Conservation (phyloP, 768 basidiomycete species). For the Mycena crocata region DNA sequence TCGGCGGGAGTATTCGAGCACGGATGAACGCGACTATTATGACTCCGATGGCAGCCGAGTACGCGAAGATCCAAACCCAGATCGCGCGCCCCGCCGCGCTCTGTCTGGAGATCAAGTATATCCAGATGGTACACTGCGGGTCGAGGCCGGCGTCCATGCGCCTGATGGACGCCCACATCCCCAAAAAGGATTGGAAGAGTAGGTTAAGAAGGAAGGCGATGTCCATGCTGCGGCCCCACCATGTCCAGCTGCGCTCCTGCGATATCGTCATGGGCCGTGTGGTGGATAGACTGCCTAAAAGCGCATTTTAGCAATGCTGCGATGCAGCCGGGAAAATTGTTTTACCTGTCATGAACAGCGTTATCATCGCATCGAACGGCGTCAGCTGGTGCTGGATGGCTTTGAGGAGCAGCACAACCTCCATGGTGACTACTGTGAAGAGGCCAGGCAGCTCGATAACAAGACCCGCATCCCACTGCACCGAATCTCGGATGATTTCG, state of each 20-base stretch:
- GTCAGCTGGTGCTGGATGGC: slow-evolving; percentile 7
- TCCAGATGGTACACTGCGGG: neutral
- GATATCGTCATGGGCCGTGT: neutral
- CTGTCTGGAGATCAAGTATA: slow-evolving; percentile 4
- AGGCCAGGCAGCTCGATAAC: slow-evolving; percentile 1
- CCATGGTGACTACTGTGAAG: slow-evolving; percentile 4
- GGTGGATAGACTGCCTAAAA: slow-evolving; percentile 5
- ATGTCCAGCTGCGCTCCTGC: neutral
- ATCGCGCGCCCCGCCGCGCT: slow-evolving; percentile 2
- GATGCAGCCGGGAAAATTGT: neutral
- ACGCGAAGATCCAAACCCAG: slow-evolving; percentile 1
- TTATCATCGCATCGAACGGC: slow-evolving; percentile 9
- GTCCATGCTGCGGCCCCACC: slow-evolving; percentile 1
- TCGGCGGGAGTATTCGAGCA: neutral
- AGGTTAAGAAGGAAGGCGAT: neutral
- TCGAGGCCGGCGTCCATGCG: slow-evolving; percentile 4
- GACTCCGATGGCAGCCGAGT: neutral
- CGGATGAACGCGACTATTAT: neutral
- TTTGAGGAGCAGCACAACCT: neutral
- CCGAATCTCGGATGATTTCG: slow-evolving; percentile 5
- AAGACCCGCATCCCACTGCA: slow-evolving; percentile 8
- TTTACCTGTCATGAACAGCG: slow-evolving; percentile 1
- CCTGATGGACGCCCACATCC: neutral
- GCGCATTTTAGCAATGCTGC: neutral
- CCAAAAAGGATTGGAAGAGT: neutral